Evolutionary conservation across 306 rosid species (phyloP).

Genomic region (Corylus heterophylla): DNA sequence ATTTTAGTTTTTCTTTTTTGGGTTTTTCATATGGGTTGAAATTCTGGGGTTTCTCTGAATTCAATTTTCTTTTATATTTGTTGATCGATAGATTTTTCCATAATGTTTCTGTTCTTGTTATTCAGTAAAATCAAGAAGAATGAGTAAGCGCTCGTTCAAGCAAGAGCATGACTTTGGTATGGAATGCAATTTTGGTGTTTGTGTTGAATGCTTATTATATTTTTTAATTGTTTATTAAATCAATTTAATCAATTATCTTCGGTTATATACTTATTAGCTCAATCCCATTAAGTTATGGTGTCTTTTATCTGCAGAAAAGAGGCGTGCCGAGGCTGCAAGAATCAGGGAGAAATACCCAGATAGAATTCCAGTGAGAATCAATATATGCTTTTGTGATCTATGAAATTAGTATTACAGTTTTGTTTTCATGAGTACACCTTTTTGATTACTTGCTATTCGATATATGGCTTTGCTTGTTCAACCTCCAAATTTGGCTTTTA

Average conservation of each 20-base stretch:
- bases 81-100: not conserved
- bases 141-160: conserved; percentile 50
- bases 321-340: conserved; percentile 53
- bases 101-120: conserved; percentile 5
- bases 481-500: not conserved
- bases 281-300: not conserved
- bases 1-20: not conserved
- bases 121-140: conserved; percentile 26
- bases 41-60: not conserved
- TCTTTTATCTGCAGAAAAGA: conserved; percentile 39
- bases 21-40: not conserved
- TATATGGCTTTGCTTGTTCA: not conserved
- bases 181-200: not conserved
- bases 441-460: not conserved
- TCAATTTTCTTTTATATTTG: not conserved
- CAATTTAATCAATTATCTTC: not conserved
- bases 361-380: conserved; percentile 57
- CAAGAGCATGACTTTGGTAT: conserved; percentile 49
- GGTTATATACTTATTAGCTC: not conserved
- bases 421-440: not conserved
- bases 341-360: conserved; percentile 50
- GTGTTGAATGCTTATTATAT: not conserved
- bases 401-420: not conserved
- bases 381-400: not conserved
- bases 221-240: not conserved